Percentiles rank a stretch among this genome's conserved stretches.
Evolutionary conservation across 2,329 filamentous ascomycete species (phyloP).

Genomic region (Alternaria longipes): DNA sequence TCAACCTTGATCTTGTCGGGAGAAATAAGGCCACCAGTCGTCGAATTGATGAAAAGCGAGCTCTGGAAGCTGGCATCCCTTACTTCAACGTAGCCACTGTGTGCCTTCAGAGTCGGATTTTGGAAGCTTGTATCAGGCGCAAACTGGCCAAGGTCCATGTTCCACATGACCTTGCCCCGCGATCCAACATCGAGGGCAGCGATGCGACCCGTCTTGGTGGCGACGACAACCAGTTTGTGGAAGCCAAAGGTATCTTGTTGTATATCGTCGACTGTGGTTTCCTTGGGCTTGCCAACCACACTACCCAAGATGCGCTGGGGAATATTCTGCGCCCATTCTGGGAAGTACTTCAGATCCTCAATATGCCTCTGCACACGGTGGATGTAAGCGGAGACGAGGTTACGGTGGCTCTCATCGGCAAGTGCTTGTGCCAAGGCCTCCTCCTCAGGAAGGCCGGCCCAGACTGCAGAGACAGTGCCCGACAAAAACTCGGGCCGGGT

Average conservation of each 20-base stretch:
- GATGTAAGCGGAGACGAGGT: slow-evolving; percentile 80
- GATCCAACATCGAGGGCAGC: slow-evolving; percentile 81
- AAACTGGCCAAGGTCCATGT: slow-evolving; percentile 68
- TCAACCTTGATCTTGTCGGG: slow-evolving; percentile 27
- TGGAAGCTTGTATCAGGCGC: slow-evolving; percentile 67
- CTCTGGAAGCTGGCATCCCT: slow-evolving; percentile 34
- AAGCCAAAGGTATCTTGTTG: slow-evolving; percentile 83
- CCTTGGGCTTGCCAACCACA: slow-evolving; percentile 65
- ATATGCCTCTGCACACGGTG: slow-evolving; percentile 86
- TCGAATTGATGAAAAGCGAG: slow-evolving; percentile 45
- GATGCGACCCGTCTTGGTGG: slow-evolving; percentile 79
- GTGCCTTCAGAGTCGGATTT: slow-evolving; percentile 60
- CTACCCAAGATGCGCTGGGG: slow-evolving; percentile 72
- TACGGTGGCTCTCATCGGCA: slow-evolving; percentile 86
- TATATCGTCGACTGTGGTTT: slow-evolving; percentile 62
- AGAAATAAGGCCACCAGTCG: slow-evolving; percentile 40
- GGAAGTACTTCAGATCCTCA: slow-evolving; percentile 78
- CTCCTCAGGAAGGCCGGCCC: slow-evolving; percentile 77
- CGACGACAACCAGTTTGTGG: slow-evolving; percentile 83
- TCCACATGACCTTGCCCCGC: slow-evolving; percentile 80
- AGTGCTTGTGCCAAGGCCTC: slow-evolving; percentile 81
- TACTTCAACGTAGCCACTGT: slow-evolving; percentile 47
- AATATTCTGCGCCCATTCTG: slow-evolving; percentile 74
- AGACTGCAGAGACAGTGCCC: slow-evolving; percentile 80
- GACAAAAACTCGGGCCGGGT: slow-evolving; percentile 81